phyloP scores from a whole-genome alignment of 257 asterid species.

The Solanum chiquidenum region DNA sequence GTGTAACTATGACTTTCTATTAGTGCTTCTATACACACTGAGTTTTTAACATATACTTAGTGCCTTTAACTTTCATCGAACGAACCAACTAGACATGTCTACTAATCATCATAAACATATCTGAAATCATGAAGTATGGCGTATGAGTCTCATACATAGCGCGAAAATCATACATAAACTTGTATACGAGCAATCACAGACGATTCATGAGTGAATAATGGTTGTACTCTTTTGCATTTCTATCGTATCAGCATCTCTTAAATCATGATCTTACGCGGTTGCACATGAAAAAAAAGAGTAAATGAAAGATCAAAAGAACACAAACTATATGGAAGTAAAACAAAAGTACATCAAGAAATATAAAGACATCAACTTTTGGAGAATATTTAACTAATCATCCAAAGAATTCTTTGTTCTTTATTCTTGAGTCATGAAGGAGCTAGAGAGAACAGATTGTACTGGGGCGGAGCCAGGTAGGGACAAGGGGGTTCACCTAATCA shows the following conservation, averaged over 20 bases:
- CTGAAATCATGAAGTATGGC: background rate
- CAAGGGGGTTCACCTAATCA: background rate
- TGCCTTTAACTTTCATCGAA: background rate
- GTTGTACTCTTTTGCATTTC: background rate
- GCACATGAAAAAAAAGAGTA: background rate
- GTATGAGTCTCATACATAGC: background rate
- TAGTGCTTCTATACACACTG: background rate
- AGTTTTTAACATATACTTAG: background rate
- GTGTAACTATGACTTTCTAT: background rate
- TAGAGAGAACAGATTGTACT: background rate
- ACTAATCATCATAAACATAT: background rate
- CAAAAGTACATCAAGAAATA: background rate
- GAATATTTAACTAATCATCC: background rate
- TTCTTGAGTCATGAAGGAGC: background rate
- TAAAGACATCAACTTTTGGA: background rate
- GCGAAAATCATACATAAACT: background rate
- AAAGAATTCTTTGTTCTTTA: constrained; percentile 1
- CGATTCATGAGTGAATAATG: background rate
- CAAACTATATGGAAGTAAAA: background rate
- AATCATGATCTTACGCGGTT: background rate
- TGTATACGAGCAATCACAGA: background rate
- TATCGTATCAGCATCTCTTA: background rate
- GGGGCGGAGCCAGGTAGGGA: background rate
- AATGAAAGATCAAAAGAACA: background rate
- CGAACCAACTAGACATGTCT: background rate